Evolutionary conservation across 495 filamentous ascomycete species (phyloP), one percentile per base, ranked within the genome.

Genomic region (Xylaria longipes): DNA sequence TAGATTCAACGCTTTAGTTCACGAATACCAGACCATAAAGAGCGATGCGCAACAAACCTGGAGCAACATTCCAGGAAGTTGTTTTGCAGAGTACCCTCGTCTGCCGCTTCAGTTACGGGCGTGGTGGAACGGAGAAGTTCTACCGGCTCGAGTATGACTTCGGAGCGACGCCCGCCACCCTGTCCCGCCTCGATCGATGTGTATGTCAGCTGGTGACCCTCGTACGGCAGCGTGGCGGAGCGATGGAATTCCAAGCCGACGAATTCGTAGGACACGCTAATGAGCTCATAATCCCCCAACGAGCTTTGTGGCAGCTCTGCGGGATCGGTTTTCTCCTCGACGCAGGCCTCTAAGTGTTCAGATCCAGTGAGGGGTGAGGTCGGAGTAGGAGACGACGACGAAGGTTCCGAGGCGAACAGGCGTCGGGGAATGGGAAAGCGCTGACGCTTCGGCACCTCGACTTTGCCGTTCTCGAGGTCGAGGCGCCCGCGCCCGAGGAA

Each of bases 241-340:
- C 79, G 79, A 9, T 80, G 79, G 9, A 84, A 72, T 61, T 89
- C 86, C 8, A 86, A 67, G 3, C 82, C 82, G 35, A 78, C 79
- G 71, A 86, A 85, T 27, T 80, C 72, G 79, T 89, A 88, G 45
- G 80, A 70, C 12, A 85, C 73, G 29, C 76, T 66, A 31, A 82
- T 27, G 31, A 76, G 41, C 17, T 79, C 72, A 35, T 76, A 64
- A 8, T 68, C 54, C 8, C 33, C n/a, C 6, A n/a, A 5, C 43
- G 43, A 15, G 43, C 11, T 15, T 57, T 14, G 29, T 39, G 5
- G 2, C 12, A 1, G 33, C 20, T 27, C 54, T 33, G 48, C 11
- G 61, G 54, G 17, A 20, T 58, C 29, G n/a, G 48, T 14, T 27
- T 22, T 27, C 48, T 27, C 48, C 57, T 48, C 45, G 5, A 1